Conservation (phyloP, 2,329 filamentous ascomycete species). For the Botryotinia calthae region DNA sequence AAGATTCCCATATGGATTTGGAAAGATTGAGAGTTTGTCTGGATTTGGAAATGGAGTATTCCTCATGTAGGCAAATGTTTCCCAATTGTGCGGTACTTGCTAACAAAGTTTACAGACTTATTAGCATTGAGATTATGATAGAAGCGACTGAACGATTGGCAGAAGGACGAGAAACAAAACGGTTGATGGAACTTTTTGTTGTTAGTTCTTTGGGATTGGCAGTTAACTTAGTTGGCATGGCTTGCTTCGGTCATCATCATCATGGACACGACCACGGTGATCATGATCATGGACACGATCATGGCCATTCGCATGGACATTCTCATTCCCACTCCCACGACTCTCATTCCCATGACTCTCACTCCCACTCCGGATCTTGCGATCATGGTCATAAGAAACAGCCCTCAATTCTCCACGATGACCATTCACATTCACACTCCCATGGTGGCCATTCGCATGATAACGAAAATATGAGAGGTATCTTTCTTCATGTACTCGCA, state of each 20-base stretch:
- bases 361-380: conserved; percentile 28
- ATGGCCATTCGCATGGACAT: conserved; percentile 40
- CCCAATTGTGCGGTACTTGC: background rate
- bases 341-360: conserved; percentile 31
- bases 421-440: conserved; percentile 41
- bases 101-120: conserved; percentile 57
- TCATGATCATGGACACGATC: conserved; percentile 42
- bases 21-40: conserved; percentile 93
- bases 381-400: conserved; percentile 27
- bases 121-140: conserved; percentile 93
- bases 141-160: conserved; percentile 87
- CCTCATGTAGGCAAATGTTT: conserved; percentile 63
- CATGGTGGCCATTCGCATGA: conserved; percentile 53
- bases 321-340: conserved; percentile 36
- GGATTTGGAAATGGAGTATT: conserved; percentile 97
- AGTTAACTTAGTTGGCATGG: conserved; percentile 88
- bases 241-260: conserved; percentile 43
- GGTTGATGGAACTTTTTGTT: conserved; percentile 80
- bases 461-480: conserved; percentile 98
- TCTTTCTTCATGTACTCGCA: conserved; percentile 91
- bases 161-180: conserved; percentile 78
- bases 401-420: conserved; percentile 17
- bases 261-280: conserved; percentile 41
- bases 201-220: conserved; percentile 83
- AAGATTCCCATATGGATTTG: conserved; percentile 90